These are phyloP conservation scores for Prunus kanzakura DNA, from an alignment of 306 rosid genomes.

Conservation along the genomic window DNA sequence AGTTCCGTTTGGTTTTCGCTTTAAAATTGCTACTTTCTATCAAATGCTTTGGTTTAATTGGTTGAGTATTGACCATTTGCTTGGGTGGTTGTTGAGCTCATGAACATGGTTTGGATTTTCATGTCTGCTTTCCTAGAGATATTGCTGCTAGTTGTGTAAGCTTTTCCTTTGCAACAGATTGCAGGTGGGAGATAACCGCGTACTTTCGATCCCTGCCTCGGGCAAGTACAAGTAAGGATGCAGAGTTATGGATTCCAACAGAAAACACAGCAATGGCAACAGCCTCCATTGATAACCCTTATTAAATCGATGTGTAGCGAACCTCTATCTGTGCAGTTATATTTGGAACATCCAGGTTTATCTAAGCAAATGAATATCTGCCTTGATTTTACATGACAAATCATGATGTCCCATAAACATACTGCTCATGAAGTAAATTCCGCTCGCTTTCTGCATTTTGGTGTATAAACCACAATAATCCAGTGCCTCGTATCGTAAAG, in stretches of 20 bases:
- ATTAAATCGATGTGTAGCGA: conserved; percentile 66
- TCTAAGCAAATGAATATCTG: background rate
- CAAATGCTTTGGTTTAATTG: conserved; percentile 12
- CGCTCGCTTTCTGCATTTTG: background rate
- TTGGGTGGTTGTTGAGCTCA: conserved; percentile 9
- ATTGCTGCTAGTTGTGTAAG: background rate
- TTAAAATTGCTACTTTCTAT: conserved; percentile 7
- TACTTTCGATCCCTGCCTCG: conserved; percentile 64
- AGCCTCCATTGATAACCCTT: conserved; percentile 68
- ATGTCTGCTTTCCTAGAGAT: background rate
- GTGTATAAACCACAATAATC: background rate
- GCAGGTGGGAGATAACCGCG: conserved; percentile 82
- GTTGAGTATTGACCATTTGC: background rate
- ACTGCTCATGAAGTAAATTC: too few relatives aligned
- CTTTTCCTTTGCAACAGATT: conserved; percentile 31
- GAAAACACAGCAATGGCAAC: conserved; percentile 83
- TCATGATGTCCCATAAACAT: too few relatives aligned
- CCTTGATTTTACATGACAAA: too few relatives aligned
- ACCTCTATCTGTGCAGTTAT: conserved; percentile 70
- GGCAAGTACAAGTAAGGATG: conserved; percentile 51
- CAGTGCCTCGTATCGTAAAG: background rate
- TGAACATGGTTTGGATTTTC: conserved; percentile 20
- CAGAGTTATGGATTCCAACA: conserved; percentile 68
- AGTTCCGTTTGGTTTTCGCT: background rate
- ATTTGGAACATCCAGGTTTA: conserved; percentile 74